A percentile compares a stretch with the other conserved stretches of the same genome.
These are phyloP conservation scores for Astrephomene gubernaculifera DNA, from an alignment of 139 green algal genomes.

Conservation along the genomic window DNA sequence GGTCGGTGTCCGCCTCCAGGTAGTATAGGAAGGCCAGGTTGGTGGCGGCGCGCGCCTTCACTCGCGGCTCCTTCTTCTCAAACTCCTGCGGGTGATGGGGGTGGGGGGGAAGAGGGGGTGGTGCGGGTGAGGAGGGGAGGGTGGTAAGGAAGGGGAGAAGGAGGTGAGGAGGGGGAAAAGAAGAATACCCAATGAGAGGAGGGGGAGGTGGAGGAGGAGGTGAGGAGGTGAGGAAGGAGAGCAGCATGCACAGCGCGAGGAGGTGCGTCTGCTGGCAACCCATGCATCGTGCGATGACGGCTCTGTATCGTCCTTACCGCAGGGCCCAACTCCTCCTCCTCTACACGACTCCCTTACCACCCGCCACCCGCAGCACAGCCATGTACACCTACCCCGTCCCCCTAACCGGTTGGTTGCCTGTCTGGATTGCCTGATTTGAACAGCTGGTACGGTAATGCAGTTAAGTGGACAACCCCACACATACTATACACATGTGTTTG, in stretches of 20 bases:
- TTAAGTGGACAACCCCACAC: too few relatives aligned
- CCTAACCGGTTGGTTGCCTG: too few relatives aligned
- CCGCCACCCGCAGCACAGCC: too few relatives aligned
- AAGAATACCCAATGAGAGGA: neutral
- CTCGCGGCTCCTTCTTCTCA: slow-evolving; percentile 78
- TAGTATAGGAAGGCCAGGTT: slow-evolving; percentile 87
- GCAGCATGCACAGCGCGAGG: neutral
- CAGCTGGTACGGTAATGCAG: too few relatives aligned
- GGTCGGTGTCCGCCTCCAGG: slow-evolving; percentile 75
- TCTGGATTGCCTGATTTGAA: too few relatives aligned
- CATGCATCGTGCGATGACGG: too few relatives aligned
- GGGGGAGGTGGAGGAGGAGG: neutral
- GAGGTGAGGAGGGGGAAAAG: neutral
- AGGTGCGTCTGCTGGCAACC: too few relatives aligned
- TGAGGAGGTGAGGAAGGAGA: neutral
- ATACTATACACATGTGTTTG: too few relatives aligned
- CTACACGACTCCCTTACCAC: too few relatives aligned
- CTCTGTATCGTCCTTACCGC: too few relatives aligned
- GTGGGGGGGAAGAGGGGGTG: neutral
- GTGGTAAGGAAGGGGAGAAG: neutral
- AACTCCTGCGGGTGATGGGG: slow-evolving; percentile 67
- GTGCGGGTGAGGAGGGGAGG: neutral
- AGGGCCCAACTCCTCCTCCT: too few relatives aligned
- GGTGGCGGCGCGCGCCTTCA: slow-evolving; percentile 81
- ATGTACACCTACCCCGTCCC: too few relatives aligned